Percentiles rank a stretch among this genome's conserved stretches.
Conservation (phyloP, 805 yeast species). For the Alloascoidea hylecoeti region DNA sequence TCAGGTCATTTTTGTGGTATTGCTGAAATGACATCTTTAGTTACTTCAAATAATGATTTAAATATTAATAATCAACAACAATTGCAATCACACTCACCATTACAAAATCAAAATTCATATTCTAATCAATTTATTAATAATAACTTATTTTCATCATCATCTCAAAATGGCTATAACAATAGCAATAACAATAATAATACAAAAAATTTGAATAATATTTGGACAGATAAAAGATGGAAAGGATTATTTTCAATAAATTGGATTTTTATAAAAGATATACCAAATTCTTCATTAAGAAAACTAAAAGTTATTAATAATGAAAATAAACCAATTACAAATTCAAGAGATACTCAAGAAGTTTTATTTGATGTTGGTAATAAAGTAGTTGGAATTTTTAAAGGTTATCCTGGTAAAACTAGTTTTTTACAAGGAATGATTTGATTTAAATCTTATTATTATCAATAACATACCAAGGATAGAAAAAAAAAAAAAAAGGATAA, state of each 20-base stretch:
- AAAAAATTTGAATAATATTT: too few relatives aligned
- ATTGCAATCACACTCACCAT: too few relatives aligned
- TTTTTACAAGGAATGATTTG: not conserved
- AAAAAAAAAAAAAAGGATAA: too few relatives aligned
- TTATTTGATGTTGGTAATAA: constrained; percentile 32
- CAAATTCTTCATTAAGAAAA: constrained; percentile 30
- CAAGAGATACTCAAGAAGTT: constrained; percentile 48
- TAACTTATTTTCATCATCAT: too few relatives aligned
- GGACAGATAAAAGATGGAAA: constrained; percentile 24
- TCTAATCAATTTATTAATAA: too few relatives aligned
- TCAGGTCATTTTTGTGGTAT: constrained; percentile 46
- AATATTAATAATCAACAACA: constrained; percentile 33
- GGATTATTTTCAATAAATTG: constrained; percentile 40
- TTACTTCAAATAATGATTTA: constrained; percentile 19
- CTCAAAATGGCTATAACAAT: too few relatives aligned
- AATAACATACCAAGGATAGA: too few relatives aligned
- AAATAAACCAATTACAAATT: constrained; percentile 36
- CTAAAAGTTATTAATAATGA: constrained; percentile 30
- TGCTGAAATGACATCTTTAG: constrained; percentile 32
- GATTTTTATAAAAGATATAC: constrained; percentile 35
- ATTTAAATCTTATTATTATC: too few relatives aligned
- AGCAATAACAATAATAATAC: too few relatives aligned
- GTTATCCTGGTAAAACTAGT: constrained; percentile 1
- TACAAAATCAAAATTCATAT: too few relatives aligned
- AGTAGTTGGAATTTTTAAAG: constrained; percentile 29